Base-by-base conservation (phyloP, 2,329 filamentous ascomycete genomes). In the Colletotrichum sansevieriae region DNA sequence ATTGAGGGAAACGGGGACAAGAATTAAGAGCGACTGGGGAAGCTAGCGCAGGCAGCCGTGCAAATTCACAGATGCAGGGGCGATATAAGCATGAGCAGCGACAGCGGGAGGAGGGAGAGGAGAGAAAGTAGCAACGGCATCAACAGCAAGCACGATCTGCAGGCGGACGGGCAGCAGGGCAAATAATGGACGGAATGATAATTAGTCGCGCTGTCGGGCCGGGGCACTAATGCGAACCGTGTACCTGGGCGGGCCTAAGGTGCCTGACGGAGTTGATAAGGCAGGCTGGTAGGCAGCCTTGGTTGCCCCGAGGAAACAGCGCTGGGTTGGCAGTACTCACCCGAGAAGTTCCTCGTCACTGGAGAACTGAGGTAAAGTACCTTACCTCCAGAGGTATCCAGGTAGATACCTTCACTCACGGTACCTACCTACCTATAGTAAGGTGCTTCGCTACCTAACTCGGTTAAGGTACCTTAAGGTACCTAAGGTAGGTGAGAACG, bases 201-300 rank as follows among this genome's bases (percentile, higher is more conserved):
- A 57, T 44, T 49, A 61, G 55, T 51, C 49, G 55, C 41, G 61
- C 49, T 68, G 46, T 54, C 33, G 37, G 54, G 54, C 20, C 29
- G 39, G 44, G 60, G 46, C 51, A 29, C 57, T 60, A 68, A n/a
- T 37, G 41, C 41, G 55, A 66, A 62, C 66, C 49, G 63, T 69
- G 66, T 69, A 61, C 63, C 51, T 57, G 64, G 63, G 43, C 57
- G 35, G 55, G 47, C 41, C 37, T 29, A 29, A 8, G 29, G 29
- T 29, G 29, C 29, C 29, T 29, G 29, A 29, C 7, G 33, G 37
- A 54, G 25, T 8, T 37, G 3, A 12, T 39, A 2, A 25, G 25
- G 25, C 25, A 25, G 25, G 25, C 25, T 37, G 29, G 52, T 22
- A 25, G 35, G 52, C 29, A 41, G n/a, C 33, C 11, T 41, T 3